Percentiles rank a stretch among this genome's conserved stretches.
Conservation (phyloP, 352 stramenopile genomes). For the Thalassiosira exigua region DNA sequence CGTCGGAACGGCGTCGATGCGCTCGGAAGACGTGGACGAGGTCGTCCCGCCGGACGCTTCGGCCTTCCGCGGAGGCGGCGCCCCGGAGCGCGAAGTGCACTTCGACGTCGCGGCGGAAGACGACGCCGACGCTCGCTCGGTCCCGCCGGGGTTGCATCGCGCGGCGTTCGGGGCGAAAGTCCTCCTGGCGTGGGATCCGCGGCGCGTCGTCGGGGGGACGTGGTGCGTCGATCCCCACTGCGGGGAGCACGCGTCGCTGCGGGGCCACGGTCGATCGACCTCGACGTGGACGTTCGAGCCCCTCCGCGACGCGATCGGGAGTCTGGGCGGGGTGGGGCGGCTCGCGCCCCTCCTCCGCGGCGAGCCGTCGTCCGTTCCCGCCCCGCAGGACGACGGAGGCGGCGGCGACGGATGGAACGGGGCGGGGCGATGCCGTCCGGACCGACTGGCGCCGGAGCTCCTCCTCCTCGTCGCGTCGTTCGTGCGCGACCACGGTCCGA, state of each 20-base stretch:
- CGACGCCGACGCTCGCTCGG: slow-evolving; percentile 35
- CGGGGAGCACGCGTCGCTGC: slow-evolving; percentile 49
- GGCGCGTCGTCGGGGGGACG: slow-evolving; percentile 31
- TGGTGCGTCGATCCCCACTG: slow-evolving; percentile 71
- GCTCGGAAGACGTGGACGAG: slow-evolving; percentile 47
- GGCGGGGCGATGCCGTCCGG: neutral
- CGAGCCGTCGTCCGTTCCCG: slow-evolving; percentile 12
- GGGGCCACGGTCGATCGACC: slow-evolving; percentile 38
- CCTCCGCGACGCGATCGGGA: slow-evolving; percentile 70
- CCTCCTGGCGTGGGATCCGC: slow-evolving; percentile 79
- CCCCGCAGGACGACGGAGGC: neutral
- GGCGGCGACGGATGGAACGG: neutral
- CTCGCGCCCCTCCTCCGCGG: slow-evolving; percentile 72
- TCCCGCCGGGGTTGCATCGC: slow-evolving; percentile 47
- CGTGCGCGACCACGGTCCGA: slow-evolving; percentile 73
- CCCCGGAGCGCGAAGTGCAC: slow-evolving; percentile 3
- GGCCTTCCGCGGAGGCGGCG: slow-evolving; percentile 34
- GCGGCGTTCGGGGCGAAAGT: slow-evolving; percentile 70
- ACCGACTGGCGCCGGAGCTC: slow-evolving; percentile 32
- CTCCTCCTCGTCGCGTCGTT: slow-evolving; percentile 73
- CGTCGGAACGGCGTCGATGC: slow-evolving; percentile 45
- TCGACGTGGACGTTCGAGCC: slow-evolving; percentile 66
- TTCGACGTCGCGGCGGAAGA: slow-evolving; percentile 66
- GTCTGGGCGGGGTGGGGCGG: slow-evolving; percentile 71
- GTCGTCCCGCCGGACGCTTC: slow-evolving; percentile 51